Evolutionary conservation across 2,329 filamentous ascomycete species (phyloP).

Genomic region (Leptographium procerum): DNA sequence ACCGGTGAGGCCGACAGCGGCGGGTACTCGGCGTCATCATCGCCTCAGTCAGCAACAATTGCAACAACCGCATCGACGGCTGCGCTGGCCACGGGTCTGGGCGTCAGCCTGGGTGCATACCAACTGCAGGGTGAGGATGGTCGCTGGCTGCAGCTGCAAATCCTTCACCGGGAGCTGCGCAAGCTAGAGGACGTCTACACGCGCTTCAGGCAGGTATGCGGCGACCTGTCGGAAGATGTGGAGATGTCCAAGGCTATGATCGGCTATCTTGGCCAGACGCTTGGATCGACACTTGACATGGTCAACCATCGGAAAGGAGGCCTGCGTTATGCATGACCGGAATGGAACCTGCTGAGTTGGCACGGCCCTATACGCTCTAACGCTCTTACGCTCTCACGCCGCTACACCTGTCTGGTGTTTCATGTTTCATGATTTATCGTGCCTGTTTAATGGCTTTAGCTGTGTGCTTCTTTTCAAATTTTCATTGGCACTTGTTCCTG

Average conservation of each 20-base stretch:
- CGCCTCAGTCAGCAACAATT: neutral
- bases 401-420: neutral
- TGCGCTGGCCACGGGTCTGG: constrained; percentile 16
- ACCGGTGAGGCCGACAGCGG: constrained; percentile 2
- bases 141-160: constrained; percentile 35
- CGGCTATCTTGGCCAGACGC: constrained; percentile 30
- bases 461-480: neutral
- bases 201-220: constrained; percentile 30
- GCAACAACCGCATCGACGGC: neutral
- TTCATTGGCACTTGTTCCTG: neutral
- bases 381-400: neutral
- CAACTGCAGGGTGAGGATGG: constrained; percentile 34
- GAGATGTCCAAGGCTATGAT: constrained; percentile 34
- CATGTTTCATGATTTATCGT: neutral
- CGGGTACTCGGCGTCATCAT: neutral
- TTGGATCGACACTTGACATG: constrained; percentile 31
- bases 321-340: constrained; percentile 16
- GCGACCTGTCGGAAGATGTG: constrained; percentile 26
- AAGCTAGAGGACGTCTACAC: constrained; percentile 35
- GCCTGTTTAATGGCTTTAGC: neutral
- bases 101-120: constrained; percentile 32
- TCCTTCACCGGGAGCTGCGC: constrained; percentile 34
- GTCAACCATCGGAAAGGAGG: constrained; percentile 26
- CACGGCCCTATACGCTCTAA: neutral
- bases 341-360: neutral